Conservation (phyloP, 805 yeast genomes). For the Dipodascopsis tothii region DNA sequence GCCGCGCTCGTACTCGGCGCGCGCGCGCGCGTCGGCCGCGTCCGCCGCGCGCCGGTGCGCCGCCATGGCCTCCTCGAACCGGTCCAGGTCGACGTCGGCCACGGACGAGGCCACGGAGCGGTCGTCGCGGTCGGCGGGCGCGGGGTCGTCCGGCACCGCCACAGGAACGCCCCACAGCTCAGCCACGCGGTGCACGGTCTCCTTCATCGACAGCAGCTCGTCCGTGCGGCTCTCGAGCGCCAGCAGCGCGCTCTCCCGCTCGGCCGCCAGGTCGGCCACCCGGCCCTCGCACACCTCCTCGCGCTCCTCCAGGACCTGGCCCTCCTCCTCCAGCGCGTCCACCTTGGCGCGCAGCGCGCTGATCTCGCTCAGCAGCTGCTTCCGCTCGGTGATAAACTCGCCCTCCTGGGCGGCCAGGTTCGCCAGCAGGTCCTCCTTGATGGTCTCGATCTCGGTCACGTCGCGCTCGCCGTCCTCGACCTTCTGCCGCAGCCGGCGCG, state of each 20-base stretch:
- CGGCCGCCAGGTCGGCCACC: neutral
- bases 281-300: neutral
- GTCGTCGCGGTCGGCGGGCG: too few species aligned
- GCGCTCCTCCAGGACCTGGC: constrained; percentile 19
- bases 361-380: constrained; percentile 43
- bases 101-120: too few species aligned
- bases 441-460: constrained; percentile 29
- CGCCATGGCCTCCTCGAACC: neutral
- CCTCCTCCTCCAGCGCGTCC: constrained; percentile 46
- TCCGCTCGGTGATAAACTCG: constrained; percentile 51
- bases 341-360: constrained; percentile 38
- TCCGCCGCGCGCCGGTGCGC: too few species aligned
- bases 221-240: constrained; percentile 17
- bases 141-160: too few species aligned
- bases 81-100: neutral
- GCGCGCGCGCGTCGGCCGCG: too few species aligned
- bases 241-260: neutral
- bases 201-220: constrained; percentile 21
- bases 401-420: constrained; percentile 60
- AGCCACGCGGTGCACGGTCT: constrained; percentile 1
- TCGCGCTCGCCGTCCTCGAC: constrained; percentile 30
- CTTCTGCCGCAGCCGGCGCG: constrained; percentile 33
- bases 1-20: too few species aligned
- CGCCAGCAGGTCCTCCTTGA: constrained; percentile 59
- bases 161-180: neutral